phyloP scores from a whole-genome alignment of 306 rosid species.

The Datisca glomerata region DNA sequence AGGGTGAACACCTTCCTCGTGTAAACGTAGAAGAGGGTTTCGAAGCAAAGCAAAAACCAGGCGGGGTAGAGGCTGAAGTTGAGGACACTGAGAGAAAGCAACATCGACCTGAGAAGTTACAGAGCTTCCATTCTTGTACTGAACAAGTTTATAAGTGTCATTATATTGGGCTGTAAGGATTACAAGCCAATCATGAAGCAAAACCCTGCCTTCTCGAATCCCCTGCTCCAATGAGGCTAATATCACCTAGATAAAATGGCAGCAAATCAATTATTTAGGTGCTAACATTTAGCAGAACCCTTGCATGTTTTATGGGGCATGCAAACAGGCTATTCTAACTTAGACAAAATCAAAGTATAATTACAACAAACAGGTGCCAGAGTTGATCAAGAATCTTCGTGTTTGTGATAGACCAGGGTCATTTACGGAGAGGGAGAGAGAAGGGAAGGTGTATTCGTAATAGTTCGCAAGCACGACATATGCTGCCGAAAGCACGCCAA shows the following conservation, averaged over 20 bases:
- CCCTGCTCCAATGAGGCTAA: conserved; percentile 93
- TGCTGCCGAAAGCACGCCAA: too few species aligned
- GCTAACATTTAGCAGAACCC: too few species aligned
- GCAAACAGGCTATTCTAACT: too few species aligned
- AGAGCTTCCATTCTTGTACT: conserved; percentile 54
- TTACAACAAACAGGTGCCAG: too few species aligned
- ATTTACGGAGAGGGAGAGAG: too few species aligned
- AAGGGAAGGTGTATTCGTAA: too few species aligned
- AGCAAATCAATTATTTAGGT: too few species aligned
- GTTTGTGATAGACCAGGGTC: too few species aligned
- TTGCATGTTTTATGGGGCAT: too few species aligned
- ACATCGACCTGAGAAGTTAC: conserved; percentile 64
- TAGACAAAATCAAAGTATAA: too few species aligned
- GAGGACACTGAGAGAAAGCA: conserved; percentile 84
- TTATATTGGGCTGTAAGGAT: conserved; percentile 89
- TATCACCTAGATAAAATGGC: conserved; percentile 50
- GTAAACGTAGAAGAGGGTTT: conserved; percentile 83
- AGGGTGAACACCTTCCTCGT: conserved; percentile 96
- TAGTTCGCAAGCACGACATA: too few species aligned
- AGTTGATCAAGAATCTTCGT: too few species aligned
- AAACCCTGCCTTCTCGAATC: conserved; percentile 86
- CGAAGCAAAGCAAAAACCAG: conserved; percentile 85
- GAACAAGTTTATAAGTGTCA: conserved; percentile 59
- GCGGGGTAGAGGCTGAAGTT: conserved; percentile 76
- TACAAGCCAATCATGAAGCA: conserved; percentile 98